phyloP scores from a whole-genome alignment of 2,329 filamentous ascomycete species.

The Scedosporium boydii region DNA sequence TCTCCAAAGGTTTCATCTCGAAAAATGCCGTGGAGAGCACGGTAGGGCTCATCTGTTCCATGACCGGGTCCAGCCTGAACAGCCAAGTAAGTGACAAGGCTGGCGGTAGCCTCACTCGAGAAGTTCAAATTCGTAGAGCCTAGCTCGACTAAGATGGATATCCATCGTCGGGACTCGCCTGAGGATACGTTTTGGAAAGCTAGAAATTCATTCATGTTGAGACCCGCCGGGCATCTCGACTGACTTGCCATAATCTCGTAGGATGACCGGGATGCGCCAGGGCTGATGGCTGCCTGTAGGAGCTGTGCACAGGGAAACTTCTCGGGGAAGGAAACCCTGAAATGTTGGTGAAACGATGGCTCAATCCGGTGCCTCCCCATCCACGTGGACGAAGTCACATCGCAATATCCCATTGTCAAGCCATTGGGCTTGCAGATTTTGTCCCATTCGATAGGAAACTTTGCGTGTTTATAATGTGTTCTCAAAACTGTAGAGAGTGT shows the following conservation, averaged over 20 bases:
- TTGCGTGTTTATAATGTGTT: background rate
- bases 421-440: background rate
- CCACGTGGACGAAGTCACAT: slow-evolving; percentile 21
- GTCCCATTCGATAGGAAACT: background rate
- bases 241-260: slow-evolving; percentile 44
- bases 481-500: no score
- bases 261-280: slow-evolving; percentile 29
- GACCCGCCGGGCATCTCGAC: slow-evolving; percentile 31
- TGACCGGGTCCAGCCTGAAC: slow-evolving; percentile 43
- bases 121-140: slow-evolving; percentile 50
- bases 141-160: slow-evolving; percentile 37
- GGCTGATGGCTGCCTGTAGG: background rate
- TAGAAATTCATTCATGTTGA: slow-evolving; percentile 42
- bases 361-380: slow-evolving; percentile 39
- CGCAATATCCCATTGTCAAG: background rate
- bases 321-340: no score
- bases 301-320: background rate
- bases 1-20: slow-evolving; percentile 38
- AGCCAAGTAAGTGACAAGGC: slow-evolving; percentile 40
- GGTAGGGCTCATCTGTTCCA: slow-evolving; percentile 14
- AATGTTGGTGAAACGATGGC: slow-evolving; percentile 12
- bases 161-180: slow-evolving; percentile 38
- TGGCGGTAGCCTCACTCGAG: slow-evolving; percentile 38
- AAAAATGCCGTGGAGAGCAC: slow-evolving; percentile 40
- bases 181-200: slow-evolving; percentile 38